Base-by-base conservation (phyloP, 805 yeast species). In the Ogataea polymorpha region DNA sequence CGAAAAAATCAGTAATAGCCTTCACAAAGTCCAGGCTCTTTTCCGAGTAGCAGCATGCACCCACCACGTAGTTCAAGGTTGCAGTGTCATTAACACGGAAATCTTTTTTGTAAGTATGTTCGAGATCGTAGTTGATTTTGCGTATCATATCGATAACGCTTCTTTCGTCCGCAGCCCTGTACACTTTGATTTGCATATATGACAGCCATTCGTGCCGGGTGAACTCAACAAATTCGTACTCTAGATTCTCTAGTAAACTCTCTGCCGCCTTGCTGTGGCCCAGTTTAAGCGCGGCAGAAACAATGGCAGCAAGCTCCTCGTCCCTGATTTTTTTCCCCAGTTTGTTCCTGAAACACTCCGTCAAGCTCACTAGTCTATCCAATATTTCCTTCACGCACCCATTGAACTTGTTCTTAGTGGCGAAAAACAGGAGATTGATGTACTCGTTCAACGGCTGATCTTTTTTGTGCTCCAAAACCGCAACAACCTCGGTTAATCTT, bases 371-470 rank as follows among this genome's bases (percentile, higher is more conserved):
- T 11, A 61, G 18, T 13, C 51, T 58, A 1, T 15, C 31, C 32
- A 62, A 27, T 6, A 56, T 46, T 6, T 42, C 32, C 5, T 43
- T 14, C 1, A 60, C 56, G 25, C 54, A 52, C 11, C 53, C 45
- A 36, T 58, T 57, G 41, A 55, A 55, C 10, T 42, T 44, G 39
- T 61, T 59, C n/a, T 52, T 56, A 3, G 54, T 44, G 7, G 64
- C 48, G 43, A 60, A 63, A 37, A 62, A 54, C 4, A 62, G 45
- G 14, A 62, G 37, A 32, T 61, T 61, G 30, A 61, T 51, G 35
- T 58, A 56, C 26, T 53, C 55, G 4, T 46, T 46, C 28, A 60
- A 16, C 2, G 63, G 61, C 3, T 36, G 23, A 1, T 25, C 13
- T 4, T 46, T 15, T 23, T 56, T 55, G 6, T 23, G 3, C 26